A percentile compares a stretch with the other conserved stretches of the same genome.
Conservation (phyloP, 2,329 filamentous ascomycete species). For the Daldinia sp. region DNA sequence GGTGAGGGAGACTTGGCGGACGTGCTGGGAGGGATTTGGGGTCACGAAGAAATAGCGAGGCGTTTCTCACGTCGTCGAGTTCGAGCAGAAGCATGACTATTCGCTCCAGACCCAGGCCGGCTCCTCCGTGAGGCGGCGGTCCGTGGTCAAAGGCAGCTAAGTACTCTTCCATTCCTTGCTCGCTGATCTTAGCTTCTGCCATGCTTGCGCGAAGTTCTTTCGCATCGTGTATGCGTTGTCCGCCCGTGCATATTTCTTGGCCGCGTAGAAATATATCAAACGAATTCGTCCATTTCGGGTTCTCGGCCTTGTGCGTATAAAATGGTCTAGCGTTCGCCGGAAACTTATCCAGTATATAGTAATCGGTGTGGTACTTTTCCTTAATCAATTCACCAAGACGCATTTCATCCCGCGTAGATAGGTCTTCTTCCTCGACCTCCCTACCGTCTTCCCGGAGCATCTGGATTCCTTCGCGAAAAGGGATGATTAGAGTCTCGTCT, state of each 20-base stretch:
- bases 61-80: slow-evolving; percentile 88
- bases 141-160: slow-evolving; percentile 91
- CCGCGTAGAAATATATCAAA: slow-evolving; percentile 96
- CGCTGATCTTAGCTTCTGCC: slow-evolving; percentile 78
- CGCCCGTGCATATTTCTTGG: slow-evolving; percentile 91
- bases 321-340: slow-evolving; percentile 86
- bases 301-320: slow-evolving; percentile 82
- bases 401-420: slow-evolving; percentile 90
- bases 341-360: slow-evolving; percentile 95
- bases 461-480: slow-evolving; percentile 83
- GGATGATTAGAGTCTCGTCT: slow-evolving; percentile 84
- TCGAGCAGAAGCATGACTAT: slow-evolving; percentile 87
- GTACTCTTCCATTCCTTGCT: slow-evolving; percentile 87
- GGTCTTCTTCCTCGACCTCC: slow-evolving; percentile 82
- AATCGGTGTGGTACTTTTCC: slow-evolving; percentile 77
- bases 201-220: slow-evolving; percentile 78
- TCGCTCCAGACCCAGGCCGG: slow-evolving; percentile 89
- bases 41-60: slow-evolving; percentile 87
- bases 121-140: slow-evolving; percentile 90
- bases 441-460: slow-evolving; percentile 81
- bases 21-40: slow-evolving; percentile 80
- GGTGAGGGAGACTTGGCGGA: slow-evolving; percentile 74
- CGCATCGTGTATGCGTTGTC: slow-evolving; percentile 90
- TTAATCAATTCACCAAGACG: slow-evolving; percentile 87
- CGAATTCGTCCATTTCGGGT: slow-evolving; percentile 76